Evolutionary conservation across 257 asterid species (phyloP), one percentile per base, ranked within the genome.

Genomic region (Lantana camara): DNA sequence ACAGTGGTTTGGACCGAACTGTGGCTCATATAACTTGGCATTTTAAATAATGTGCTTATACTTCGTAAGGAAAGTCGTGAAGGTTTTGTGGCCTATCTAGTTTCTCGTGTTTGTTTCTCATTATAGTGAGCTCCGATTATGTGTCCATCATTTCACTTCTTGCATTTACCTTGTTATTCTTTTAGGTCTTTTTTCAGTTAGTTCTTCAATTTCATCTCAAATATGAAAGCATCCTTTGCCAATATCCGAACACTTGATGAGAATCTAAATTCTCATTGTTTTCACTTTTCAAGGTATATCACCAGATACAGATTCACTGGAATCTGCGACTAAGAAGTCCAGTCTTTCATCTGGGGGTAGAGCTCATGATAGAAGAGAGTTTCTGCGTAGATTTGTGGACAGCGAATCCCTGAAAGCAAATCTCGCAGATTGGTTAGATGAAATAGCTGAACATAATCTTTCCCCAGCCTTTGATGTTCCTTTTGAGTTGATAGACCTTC

Each of bases 401-500:
- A 77, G 89, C 54, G 85, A 83, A 59, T 30, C 53, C 51, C 69
- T 94, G 69, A 75, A 73, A 47, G 81, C 67, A 64, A 75, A 76
- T 73, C 87, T 94, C 42, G 66, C 57, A 19, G 46, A 68, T 50
- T 90, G 97, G 97, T 73, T 82, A 34, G 83, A 84, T 55, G 86
- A 88, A 46, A 56, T 80, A 44, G 73, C 72, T 57, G 80, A 74
- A 74, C 63, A 73, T 53, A 72, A 51, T 49, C 57, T 32, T 15
- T 54, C 63, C 2, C 70, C 80, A 57, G 57, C 72, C 30, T 85
- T 86, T 72, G 91, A 84, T 56, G 82, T 82, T 53, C 99, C 97
- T 69, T 94, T 94, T 57, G 96, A 94, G 85, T 77, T 86, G 74
- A 80, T 94, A 63, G 99, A 94, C 70, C 90, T 94, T 74, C 97